phyloP scores from a whole-genome alignment of 2,329 filamentous ascomycete genomes.

The Teratosphaeria pseudoeucalypti region DNA sequence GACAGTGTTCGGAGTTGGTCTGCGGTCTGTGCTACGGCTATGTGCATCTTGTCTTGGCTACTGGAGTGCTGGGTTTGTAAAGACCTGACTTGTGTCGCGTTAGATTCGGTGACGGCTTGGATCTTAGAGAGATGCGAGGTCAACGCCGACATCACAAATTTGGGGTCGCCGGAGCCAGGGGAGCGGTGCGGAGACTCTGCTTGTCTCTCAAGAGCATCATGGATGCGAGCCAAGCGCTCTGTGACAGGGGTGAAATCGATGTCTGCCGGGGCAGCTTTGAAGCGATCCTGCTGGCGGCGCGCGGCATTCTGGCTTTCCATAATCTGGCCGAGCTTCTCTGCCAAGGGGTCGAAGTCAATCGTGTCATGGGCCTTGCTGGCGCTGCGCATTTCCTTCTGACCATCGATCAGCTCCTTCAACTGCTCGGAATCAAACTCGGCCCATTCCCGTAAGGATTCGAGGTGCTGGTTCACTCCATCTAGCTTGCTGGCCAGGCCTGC shows the following conservation, averaged over 20 bases:
- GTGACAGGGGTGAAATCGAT: conserved; percentile 19
- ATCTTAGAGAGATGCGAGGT: conserved; percentile 20
- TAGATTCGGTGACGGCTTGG: conserved; percentile 20
- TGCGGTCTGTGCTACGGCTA: conserved; percentile 6
- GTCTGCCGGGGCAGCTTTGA: conserved; percentile 1
- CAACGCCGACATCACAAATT: conserved; percentile 19
- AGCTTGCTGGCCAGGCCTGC: conserved; percentile 4
- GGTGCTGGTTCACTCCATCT: conserved; percentile 5
- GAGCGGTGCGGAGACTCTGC: neutral
- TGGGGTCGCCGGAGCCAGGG: conserved; percentile 13
- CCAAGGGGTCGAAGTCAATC: conserved; percentile 12
- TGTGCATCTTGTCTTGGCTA: conserved; percentile 4
- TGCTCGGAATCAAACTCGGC: conserved; percentile 9
- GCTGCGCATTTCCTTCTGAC: conserved; percentile 11
- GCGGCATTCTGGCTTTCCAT: conserved; percentile 9
- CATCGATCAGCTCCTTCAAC: conserved; percentile 12
- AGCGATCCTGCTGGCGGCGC: neutral
- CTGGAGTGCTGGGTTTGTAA: conserved; percentile 6
- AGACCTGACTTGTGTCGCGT: conserved; percentile 13
- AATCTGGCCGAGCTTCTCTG: conserved; percentile 10
- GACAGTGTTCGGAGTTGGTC: conserved; percentile 3
- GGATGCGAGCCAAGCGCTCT: conserved; percentile 14
- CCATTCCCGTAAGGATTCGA: conserved; percentile 7
- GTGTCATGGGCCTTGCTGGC: conserved; percentile 6
- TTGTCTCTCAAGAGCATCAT: conserved; percentile 11